A percentile compares a stretch with the other conserved stretches of the same genome.
phyloP scores from a whole-genome alignment of 768 basidiomycete genomes.

The Calocybe cyanea region DNA sequence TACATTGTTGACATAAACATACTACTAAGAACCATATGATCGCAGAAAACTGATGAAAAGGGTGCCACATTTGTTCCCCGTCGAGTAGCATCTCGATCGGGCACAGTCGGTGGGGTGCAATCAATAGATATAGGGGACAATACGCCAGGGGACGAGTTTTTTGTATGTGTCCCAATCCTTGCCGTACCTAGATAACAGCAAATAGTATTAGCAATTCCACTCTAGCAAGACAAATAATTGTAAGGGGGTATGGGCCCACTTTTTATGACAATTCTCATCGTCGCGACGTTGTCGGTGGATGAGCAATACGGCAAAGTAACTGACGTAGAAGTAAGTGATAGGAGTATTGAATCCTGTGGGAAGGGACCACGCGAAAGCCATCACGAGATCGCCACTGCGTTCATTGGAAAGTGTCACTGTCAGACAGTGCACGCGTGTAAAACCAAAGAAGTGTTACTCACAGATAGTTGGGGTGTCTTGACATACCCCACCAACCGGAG shows the following conservation, averaged over 20 bases:
- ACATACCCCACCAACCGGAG: constrained; percentile 97
- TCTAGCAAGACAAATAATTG: background rate
- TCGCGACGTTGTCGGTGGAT: constrained; percentile 89
- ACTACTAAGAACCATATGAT: too few species aligned
- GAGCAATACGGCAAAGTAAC: constrained; percentile 86
- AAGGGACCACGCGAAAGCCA: constrained; percentile 91
- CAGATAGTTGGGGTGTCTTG: constrained; percentile 92
- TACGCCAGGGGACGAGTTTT: constrained; percentile 78
- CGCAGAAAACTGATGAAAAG: too few species aligned
- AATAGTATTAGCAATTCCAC: constrained; percentile 3
- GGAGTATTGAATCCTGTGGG: constrained; percentile 91
- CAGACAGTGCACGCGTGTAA: background rate
- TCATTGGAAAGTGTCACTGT: background rate
- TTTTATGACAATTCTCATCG: constrained; percentile 86
- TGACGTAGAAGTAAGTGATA: constrained; percentile 92
- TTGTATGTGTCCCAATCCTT: constrained; percentile 93
- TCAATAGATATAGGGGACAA: constrained; percentile 81
- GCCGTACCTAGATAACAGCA: constrained; percentile 63
- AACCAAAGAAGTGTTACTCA: constrained; percentile 30
- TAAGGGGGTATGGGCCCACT: constrained; percentile 47
- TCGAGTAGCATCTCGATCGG: too few species aligned
- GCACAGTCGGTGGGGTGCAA: too few species aligned
- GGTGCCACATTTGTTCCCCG: too few species aligned
- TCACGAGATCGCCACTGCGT: constrained; percentile 46
- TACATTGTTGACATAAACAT: too few species aligned